phyloP scores from a whole-genome alignment of 1,284 basidiomycete species.

The Malassezia pachydermatis region DNA sequence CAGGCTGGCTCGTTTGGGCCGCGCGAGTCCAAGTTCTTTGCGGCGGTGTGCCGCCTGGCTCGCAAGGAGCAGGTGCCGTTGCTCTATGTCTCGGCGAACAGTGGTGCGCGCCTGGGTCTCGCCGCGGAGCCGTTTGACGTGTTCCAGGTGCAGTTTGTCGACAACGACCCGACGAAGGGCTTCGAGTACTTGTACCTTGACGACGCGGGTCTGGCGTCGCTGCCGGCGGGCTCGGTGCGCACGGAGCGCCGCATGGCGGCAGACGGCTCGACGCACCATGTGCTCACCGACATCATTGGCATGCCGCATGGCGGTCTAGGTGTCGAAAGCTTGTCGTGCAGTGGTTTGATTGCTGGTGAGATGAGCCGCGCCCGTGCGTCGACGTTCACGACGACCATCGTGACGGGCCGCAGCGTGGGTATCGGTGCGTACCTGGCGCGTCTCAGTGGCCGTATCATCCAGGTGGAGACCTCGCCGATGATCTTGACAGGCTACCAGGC shows the following conservation, averaged over 20 bases:
- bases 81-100: constrained; percentile 96
- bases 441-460: constrained; percentile 91
- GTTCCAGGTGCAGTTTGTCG: constrained; percentile 86
- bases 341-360: constrained; percentile 95
- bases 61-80: constrained; percentile 77
- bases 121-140: constrained; percentile 82
- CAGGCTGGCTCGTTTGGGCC: constrained; percentile 98
- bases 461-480: constrained; percentile 98
- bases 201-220: constrained; percentile 53
- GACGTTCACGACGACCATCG: constrained; percentile 98
- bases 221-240: constrained; percentile 58
- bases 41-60: constrained; percentile 84
- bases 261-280: constrained; percentile 74
- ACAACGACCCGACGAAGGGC: constrained; percentile 78
- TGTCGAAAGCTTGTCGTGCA: constrained; percentile 89
- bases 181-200: constrained; percentile 87
- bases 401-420: constrained; percentile 95
- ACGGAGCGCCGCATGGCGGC: constrained; percentile 60
- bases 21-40: constrained; percentile 90
- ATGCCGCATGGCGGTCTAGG: constrained; percentile 83
- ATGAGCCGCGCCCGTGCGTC: constrained; percentile 96
- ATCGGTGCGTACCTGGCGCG: constrained; percentile 98
- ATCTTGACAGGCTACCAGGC: constrained; percentile 95
- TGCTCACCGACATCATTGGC: constrained; percentile 93
- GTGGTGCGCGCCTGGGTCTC: constrained; percentile 88